Percentiles rank a stretch among this genome's conserved stretches.
These are phyloP conservation scores for Pythium coloratum DNA, from an alignment of 352 stramenopile species.

Conservation along the genomic window DNA sequence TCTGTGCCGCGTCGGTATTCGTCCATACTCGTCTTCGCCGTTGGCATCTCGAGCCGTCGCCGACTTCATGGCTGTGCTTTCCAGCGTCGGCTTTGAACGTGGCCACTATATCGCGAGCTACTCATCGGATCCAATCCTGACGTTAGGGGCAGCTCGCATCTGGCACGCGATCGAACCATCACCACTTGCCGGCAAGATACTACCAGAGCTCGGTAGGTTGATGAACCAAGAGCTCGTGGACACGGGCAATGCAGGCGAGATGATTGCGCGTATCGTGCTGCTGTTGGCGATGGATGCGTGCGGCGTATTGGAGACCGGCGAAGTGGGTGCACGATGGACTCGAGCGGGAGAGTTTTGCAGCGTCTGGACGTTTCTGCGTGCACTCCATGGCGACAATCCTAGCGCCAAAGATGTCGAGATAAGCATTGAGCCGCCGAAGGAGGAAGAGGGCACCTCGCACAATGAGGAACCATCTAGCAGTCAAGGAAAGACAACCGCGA, in stretches of 20 bases:
- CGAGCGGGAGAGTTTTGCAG: conserved; percentile 10
- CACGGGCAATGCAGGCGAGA: conserved; percentile 15
- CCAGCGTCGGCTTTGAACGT: conserved; percentile 23
- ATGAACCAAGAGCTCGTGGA: conserved; percentile 30
- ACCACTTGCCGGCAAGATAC: conserved; percentile 13
- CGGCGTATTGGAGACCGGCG: conserved; percentile 5
- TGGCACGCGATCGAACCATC: conserved; percentile 22
- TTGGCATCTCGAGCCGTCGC: conserved; percentile 25
- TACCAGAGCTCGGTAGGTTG: conserved; percentile 25
- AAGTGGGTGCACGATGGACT: background rate
- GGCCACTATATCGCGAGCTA: conserved; percentile 26
- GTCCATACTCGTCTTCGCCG: conserved; percentile 20
- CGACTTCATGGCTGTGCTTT: conserved; percentile 29
- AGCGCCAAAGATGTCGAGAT: background rate
- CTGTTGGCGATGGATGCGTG: conserved; percentile 31
- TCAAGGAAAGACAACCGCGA: background rate
- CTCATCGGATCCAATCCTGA: conserved; percentile 22
- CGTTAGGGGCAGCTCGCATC: conserved; percentile 21
- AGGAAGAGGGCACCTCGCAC: background rate
- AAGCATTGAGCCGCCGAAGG: background rate
- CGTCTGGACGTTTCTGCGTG: conserved; percentile 13
- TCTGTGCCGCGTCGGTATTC: conserved; percentile 29
- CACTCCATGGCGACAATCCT: background rate
- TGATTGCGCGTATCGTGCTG: conserved; percentile 29
- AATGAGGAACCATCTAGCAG: background rate